Conservation (phyloP, 2,329 filamentous ascomycete species). For the Samsoniella hepiali region DNA sequence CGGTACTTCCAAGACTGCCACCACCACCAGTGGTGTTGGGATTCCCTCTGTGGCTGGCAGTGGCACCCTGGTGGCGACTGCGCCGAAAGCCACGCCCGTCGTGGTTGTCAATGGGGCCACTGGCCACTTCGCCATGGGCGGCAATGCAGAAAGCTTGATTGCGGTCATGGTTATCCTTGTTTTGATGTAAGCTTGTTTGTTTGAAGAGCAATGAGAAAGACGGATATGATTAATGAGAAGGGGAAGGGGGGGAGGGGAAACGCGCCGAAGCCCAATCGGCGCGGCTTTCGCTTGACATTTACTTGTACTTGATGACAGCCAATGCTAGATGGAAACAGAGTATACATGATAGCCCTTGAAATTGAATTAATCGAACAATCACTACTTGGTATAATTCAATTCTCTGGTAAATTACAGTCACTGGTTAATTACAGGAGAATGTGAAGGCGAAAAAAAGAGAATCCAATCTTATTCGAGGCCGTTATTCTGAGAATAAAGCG, state of each 20-base stretch:
- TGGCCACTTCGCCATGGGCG: not conserved
- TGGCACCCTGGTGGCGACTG: not conserved
- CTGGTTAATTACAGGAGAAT: not conserved
- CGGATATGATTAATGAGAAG: not conserved
- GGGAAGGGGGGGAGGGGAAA: not conserved
- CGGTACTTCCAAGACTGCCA: no score
- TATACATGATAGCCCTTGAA: no score
- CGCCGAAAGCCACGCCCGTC: not conserved
- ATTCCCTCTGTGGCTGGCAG: not conserved
- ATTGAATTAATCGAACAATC: no score
- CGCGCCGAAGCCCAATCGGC: not conserved
- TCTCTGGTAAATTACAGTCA: not conserved
- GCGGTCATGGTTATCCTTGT: not conserved
- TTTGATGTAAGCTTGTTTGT: not conserved
- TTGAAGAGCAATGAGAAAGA: not conserved
- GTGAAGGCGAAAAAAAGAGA: not conserved
- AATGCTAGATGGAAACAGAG: not conserved
- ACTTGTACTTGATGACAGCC: not conserved
- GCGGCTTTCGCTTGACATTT: not conserved
- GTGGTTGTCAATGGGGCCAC: not conserved
- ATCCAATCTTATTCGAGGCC: slow-evolving; percentile 15
- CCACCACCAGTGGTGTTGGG: not conserved
- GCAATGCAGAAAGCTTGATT: not conserved
- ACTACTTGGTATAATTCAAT: not conserved
- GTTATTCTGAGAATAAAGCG: not conserved